phyloP scores from a whole-genome alignment of 2,329 filamentous ascomycete genomes.

The Dactylellina parvicollis region DNA sequence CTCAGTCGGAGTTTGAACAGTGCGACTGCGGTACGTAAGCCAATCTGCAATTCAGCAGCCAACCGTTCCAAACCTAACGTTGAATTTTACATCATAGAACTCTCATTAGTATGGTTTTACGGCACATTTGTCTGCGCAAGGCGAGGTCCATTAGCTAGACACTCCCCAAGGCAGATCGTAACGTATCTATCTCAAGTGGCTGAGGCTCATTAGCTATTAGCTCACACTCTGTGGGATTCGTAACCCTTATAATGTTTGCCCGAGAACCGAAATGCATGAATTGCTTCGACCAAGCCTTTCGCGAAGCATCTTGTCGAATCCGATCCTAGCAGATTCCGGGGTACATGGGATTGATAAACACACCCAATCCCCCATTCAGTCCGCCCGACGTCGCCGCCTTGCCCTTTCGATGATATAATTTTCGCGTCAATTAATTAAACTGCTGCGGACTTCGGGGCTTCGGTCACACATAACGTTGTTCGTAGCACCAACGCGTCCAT shows the following conservation, averaged over 20 bases:
- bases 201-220: neutral
- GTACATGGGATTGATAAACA: neutral
- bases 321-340: neutral
- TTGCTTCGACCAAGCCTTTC: neutral
- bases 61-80: neutral
- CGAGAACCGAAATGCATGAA: neutral
- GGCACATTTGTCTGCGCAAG: too few species aligned
- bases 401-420: conserved; percentile 28
- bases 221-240: too few species aligned
- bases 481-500: neutral
- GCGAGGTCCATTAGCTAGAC: neutral
- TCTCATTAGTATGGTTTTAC: too few species aligned
- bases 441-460: conserved; percentile 23
- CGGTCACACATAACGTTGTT: conserved; percentile 34
- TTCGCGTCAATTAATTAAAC: neutral
- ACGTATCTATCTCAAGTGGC: neutral
- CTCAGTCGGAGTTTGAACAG: conserved; percentile 35
- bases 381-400: neutral
- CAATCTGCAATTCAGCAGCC: neutral
- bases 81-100: neutral
- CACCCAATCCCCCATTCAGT: neutral
- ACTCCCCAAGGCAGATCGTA: conserved; percentile 18
- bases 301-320: neutral
- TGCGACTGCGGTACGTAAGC: conserved; percentile 27
- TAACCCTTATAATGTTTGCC: neutral